Evolutionary conservation across 495 filamentous ascomycete genomes (phyloP), one percentile per base, ranked within the genome.

Genomic region (Margaritispora aquatica): DNA sequence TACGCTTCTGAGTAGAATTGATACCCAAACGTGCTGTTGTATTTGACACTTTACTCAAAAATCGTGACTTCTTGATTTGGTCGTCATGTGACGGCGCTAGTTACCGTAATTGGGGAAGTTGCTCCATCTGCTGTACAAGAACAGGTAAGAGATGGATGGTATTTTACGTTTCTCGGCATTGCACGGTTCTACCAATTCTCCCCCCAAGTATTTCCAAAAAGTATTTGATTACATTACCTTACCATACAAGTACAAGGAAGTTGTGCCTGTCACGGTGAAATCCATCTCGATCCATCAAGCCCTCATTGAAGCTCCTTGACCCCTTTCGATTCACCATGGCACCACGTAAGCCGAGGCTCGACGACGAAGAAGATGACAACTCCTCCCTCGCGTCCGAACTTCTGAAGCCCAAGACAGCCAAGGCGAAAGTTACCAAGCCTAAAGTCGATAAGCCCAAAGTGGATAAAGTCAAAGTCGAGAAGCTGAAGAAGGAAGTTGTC

Each of bases 1-100:
- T 53, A 53, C 47, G 10, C 44, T 60, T 62, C 59, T 55, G 31
- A 59, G 63, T 65, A 65, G 63, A 62, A 65, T 52, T 65, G 51
- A 65, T 65, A 65, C 63, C 62, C 58, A 19, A 47, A 54, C 41
- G 31, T 17, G 31, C 54, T 47, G 7, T 48, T 36, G 4, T n/a
- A 26, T 27, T 23, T 46, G 5, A 48, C n/a, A 9, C 4, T 24
- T 50, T 4, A 5, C n/a, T 50, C 38, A n/a, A 9, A 44, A 15
- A 8, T 10, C 3, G 38, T 44, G 38, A 44, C 11, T 34, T 44
- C 29, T 34, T 34, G 29, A 5, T 34, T 13, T 44, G 2, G 8
- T 44, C 2, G 19, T 44, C 38, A 44, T 17, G 15, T 44, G 38
- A 44, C 19, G 2, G 17, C 38, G 17, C 38, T 44, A 44, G 19